A percentile compares a stretch with the other conserved stretches of the same genome.
Conservation (phyloP, 169 alveolate species). For the Plasmodium vivax region DNA sequence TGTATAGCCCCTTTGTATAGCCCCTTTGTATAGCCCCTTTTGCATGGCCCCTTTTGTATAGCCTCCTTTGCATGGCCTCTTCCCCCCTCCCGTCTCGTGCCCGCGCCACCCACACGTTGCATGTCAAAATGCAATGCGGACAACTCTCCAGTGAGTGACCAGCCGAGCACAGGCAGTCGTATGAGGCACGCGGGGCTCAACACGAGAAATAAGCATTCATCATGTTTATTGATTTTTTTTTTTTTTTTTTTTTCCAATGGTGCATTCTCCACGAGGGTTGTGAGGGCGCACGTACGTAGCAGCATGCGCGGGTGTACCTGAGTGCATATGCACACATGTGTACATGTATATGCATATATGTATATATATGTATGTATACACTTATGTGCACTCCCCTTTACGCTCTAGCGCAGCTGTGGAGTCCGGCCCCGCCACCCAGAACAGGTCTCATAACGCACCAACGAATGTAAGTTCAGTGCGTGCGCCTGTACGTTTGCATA, state of each 20-base stretch:
- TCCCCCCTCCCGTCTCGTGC: neutral
- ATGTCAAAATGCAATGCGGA: neutral
- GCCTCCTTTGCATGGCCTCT: neutral
- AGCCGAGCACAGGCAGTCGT: neutral
- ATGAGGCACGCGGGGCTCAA: neutral
- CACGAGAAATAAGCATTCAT: constrained; percentile 3
- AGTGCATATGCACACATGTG: neutral
- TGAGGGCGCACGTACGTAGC: neutral
- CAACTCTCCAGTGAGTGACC: neutral
- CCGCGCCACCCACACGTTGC: neutral
- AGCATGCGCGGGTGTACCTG: neutral
- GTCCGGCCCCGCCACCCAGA: neutral
- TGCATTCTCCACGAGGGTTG: neutral
- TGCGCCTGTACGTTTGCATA: neutral
- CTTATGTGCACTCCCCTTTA: neutral
- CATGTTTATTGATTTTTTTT: neutral
- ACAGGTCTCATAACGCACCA: neutral
- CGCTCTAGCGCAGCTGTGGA: neutral
- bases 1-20: too few species aligned
- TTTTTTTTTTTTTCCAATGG: neutral
- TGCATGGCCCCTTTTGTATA: neutral
- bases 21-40: too few species aligned
- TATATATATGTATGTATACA: too few species aligned
- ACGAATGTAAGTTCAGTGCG: neutral
- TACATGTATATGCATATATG: neutral